Conservation (phyloP, 768 basidiomycete species). For the Amanita polypyramis region DNA sequence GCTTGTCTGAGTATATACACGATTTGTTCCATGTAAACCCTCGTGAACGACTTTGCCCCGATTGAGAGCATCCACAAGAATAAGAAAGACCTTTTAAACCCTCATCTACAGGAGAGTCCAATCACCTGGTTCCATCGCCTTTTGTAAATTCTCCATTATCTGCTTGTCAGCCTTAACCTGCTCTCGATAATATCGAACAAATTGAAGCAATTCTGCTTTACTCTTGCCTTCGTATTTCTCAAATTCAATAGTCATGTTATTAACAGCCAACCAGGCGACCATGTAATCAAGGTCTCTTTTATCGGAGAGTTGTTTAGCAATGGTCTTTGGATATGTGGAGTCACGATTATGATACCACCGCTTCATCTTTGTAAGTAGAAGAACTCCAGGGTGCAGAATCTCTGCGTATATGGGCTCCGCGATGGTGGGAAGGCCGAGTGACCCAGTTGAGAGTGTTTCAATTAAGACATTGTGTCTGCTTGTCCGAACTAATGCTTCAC, state of each 20-base stretch:
- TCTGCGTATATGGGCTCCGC: conserved; percentile 11
- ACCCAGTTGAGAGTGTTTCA: conserved; percentile 15
- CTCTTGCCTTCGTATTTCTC: conserved; percentile 15
- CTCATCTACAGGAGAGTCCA: conserved; percentile 11
- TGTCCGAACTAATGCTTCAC: conserved; percentile 11
- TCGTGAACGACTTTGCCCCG: too few species aligned
- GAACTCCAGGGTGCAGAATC: conserved; percentile 15
- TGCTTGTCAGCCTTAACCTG: conserved; percentile 6
- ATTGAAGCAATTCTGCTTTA: conserved; percentile 12
- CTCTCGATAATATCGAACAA: conserved; percentile 12
- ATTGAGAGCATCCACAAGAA: not conserved
- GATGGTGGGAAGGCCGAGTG: conserved; percentile 13
- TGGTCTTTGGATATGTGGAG: conserved; percentile 17
- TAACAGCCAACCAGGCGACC: conserved; percentile 14
- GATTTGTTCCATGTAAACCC: too few species aligned
- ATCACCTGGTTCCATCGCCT: conserved; percentile 13
- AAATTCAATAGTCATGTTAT: conserved; percentile 16
- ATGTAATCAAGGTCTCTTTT: conserved; percentile 15
- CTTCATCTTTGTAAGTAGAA: conserved; percentile 20
- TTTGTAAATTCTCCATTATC: conserved; percentile 12
- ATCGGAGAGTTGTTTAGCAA: conserved; percentile 13
- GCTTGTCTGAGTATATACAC: too few species aligned
- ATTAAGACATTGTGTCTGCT: conserved; percentile 17
- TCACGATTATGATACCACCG: conserved; percentile 16
- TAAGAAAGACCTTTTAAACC: not conserved